A percentile compares a stretch with the other conserved stretches of the same genome.
Evolutionary conservation across 176 grass and related monocot species (phyloP).

Genomic region (Dactylis glomerata): DNA sequence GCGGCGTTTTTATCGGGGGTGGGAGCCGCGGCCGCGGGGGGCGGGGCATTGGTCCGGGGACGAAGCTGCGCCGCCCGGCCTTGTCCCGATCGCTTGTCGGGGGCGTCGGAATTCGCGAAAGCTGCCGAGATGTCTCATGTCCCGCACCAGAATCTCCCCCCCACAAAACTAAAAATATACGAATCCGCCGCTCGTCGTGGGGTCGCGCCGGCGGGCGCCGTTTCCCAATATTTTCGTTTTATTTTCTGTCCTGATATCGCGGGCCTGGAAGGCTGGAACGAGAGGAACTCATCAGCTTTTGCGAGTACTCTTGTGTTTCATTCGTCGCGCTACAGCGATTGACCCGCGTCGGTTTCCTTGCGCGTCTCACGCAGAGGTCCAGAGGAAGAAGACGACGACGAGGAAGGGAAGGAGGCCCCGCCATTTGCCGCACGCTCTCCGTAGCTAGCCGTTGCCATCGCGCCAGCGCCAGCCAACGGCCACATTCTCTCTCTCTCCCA

Average conservation of each 20-base stretch:
- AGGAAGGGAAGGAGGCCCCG: constrained; percentile 22
- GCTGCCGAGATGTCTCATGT: not conserved
- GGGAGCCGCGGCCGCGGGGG: constrained; percentile 7
- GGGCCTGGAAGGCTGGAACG: not conserved
- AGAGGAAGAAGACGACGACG: not conserved
- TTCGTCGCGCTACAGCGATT: not conserved
- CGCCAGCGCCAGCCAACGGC: constrained; percentile 33
- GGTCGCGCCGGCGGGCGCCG: constrained; percentile 14
- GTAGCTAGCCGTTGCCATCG: constrained; percentile 48
- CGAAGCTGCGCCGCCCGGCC: not conserved
- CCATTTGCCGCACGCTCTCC: constrained; percentile 29
- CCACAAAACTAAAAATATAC: too few relatives aligned
- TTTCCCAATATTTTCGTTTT: not conserved
- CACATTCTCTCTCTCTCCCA: not conserved
- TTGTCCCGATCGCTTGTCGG: constrained; percentile 37
- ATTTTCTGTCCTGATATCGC: not conserved
- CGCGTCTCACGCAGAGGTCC: too few relatives aligned
- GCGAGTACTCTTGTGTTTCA: not conserved
- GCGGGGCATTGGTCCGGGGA: not conserved
- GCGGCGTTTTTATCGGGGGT: not conserved
- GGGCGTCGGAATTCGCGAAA: constrained; percentile 20
- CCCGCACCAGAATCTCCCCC: too few relatives aligned
- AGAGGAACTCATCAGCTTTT: not conserved
- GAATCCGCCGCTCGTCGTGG: not conserved
- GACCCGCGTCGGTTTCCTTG: not conserved